Evolutionary conservation across 176 grass and related monocot genomes (phyloP).

Genomic region (Poa annua): DNA sequence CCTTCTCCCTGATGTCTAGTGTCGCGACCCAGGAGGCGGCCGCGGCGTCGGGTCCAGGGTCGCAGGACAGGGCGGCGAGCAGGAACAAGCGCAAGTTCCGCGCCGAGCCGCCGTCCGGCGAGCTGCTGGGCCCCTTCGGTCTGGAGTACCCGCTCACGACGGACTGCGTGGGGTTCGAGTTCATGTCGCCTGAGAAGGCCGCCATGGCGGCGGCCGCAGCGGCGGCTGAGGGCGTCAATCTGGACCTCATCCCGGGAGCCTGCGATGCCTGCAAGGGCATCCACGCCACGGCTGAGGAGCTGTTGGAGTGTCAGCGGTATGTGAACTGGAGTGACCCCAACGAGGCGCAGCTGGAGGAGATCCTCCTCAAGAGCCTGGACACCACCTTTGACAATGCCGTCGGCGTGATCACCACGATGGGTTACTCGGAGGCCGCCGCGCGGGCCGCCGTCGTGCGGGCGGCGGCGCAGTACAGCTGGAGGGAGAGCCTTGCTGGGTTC

Average conservation of each 20-base stretch:
- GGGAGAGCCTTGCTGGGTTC: slow-evolving; percentile 64
- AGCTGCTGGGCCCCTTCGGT: slow-evolving; percentile 48
- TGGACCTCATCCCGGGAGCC: slow-evolving; percentile 52
- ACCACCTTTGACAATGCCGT: slow-evolving; percentile 72
- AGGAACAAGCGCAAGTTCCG: slow-evolving; percentile 96
- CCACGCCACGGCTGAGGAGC: slow-evolving; percentile 46
- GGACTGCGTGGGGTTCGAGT: slow-evolving; percentile 66
- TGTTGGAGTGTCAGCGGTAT: slow-evolving; percentile 66
- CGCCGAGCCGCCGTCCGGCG: slow-evolving; percentile 64
- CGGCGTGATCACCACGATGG: slow-evolving; percentile 63
- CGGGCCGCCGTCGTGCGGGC: slow-evolving; percentile 62
- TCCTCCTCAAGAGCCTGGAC: slow-evolving; percentile 82
- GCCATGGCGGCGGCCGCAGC: slow-evolving; percentile 27
- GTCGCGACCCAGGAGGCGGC: slow-evolving; percentile 29
- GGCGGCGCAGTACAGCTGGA: slow-evolving; percentile 59
- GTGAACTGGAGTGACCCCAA: slow-evolving; percentile 79
- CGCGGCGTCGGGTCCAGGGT: slow-evolving; percentile 25
- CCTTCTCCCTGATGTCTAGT: slow-evolving; percentile 36
- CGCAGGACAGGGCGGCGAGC: slow-evolving; percentile 69
- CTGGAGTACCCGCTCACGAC: slow-evolving; percentile 56
- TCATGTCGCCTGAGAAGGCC: slow-evolving; percentile 59
- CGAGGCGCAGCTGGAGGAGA: slow-evolving; percentile 76
- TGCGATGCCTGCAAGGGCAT: slow-evolving; percentile 70
- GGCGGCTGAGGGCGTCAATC: slow-evolving; percentile 44
- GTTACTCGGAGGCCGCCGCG: slow-evolving; percentile 68